Percentiles rank a stretch among this genome's conserved stretches.
These are phyloP conservation scores for Apiotrichum veenhuisii DNA, from an alignment of 1,284 basidiomycete species.

Conservation along the genomic window DNA sequence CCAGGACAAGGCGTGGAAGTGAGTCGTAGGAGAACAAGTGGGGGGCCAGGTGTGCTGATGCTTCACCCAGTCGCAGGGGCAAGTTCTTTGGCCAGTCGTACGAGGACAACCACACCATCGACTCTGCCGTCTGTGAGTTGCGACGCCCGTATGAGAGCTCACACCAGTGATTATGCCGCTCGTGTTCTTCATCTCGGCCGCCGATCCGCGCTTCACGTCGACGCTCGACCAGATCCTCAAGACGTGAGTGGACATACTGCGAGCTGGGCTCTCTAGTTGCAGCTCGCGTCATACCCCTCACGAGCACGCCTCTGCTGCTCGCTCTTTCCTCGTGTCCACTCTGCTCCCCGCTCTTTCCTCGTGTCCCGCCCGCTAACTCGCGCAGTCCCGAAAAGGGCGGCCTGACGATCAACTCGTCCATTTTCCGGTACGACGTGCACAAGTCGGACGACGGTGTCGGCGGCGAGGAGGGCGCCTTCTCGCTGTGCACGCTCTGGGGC, in stretches of 20 bases:
- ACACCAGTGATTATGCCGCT: slow-evolving; percentile 40
- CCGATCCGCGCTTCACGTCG: slow-evolving; percentile 77
- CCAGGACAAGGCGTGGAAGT: slow-evolving; percentile 61
- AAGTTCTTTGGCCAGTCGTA: slow-evolving; percentile 50
- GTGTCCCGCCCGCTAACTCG: too few species aligned
- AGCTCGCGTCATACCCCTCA: too few species aligned
- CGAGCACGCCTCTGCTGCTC: too few species aligned
- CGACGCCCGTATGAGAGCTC: neutral
- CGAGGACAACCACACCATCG: slow-evolving; percentile 51
- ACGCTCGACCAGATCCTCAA: slow-evolving; percentile 76
- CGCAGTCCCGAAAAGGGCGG: slow-evolving; percentile 71
- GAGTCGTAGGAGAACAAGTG: slow-evolving; percentile 32
- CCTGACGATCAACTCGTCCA: slow-evolving; percentile 66
- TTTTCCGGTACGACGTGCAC: slow-evolving; percentile 63
- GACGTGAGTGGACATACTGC: slow-evolving; percentile 53
- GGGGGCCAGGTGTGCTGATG: too few species aligned
- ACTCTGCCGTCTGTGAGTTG: slow-evolving; percentile 48
- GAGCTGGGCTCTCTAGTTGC: too few species aligned
- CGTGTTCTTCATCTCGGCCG: slow-evolving; percentile 74
- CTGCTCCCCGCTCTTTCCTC: neutral
- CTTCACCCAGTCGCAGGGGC: slow-evolving; percentile 23
- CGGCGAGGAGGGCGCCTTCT: slow-evolving; percentile 74
- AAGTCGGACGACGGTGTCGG: slow-evolving; percentile 86
- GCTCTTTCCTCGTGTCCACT: neutral
- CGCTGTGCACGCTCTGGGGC: slow-evolving; percentile 56